Percentiles rank a stretch among this genome's conserved stretches.
These are phyloP conservation scores for Jamesozyma jinghongensis DNA, from an alignment of 805 yeast species.

Conservation along the genomic window DNA sequence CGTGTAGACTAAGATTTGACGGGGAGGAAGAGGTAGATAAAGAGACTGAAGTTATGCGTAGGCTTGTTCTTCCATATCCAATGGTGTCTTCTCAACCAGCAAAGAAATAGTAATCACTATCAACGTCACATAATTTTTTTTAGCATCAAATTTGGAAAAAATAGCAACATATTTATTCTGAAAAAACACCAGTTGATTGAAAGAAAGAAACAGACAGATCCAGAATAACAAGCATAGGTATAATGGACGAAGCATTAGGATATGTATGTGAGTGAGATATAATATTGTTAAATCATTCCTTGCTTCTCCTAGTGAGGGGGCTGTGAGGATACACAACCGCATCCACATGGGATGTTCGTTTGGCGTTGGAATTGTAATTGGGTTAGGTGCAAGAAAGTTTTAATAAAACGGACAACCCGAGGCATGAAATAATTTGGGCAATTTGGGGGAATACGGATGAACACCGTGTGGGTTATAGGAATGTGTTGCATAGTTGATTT, in stretches of 20 bases:
- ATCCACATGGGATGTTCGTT: too few relatives aligned
- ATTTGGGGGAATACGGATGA: too few relatives aligned
- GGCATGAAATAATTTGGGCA: too few relatives aligned
- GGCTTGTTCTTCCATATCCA: conserved; percentile 74
- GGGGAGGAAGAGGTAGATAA: conserved; percentile 96
- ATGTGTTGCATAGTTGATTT: too few relatives aligned
- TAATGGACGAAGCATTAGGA: conserved; percentile 7
- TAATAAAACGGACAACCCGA: too few relatives aligned
- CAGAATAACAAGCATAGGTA: background rate
- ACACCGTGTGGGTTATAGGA: too few relatives aligned
- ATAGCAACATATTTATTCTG: too few relatives aligned
- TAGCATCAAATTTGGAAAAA: background rate
- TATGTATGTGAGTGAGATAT: conserved; percentile 3
- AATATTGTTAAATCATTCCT: background rate
- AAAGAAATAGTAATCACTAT: conserved; percentile 10
- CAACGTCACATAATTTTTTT: background rate
- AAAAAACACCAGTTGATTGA: too few relatives aligned
- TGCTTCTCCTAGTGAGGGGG: background rate
- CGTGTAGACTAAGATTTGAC: conserved; percentile 74
- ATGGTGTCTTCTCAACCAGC: conserved; percentile 19
- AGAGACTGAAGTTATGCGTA: conserved; percentile 84
- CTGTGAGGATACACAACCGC: background rate
- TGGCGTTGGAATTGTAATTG: too few relatives aligned
- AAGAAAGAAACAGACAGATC: too few relatives aligned
- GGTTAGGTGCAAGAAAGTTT: too few relatives aligned